A percentile compares a stretch with the other conserved stretches of the same genome.
These are phyloP conservation scores for Carex cristatella DNA, from an alignment of 176 grass and related monocot genomes.

Conservation along the genomic window DNA sequence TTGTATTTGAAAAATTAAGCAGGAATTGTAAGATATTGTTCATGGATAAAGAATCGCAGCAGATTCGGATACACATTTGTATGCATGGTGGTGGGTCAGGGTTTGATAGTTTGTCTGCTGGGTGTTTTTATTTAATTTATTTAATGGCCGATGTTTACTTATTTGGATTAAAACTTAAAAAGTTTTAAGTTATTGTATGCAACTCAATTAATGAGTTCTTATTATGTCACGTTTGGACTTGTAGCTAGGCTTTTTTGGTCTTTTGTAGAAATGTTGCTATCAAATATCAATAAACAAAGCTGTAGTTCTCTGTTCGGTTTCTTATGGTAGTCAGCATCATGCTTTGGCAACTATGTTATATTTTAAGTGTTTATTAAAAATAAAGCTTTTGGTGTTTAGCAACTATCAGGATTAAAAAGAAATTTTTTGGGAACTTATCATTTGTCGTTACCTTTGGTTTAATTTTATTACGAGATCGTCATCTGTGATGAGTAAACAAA, in stretches of 20 bases:
- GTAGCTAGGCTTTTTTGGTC: neutral
- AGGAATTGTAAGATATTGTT: too few relatives aligned
- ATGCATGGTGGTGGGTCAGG: neutral
- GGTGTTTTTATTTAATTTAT: neutral
- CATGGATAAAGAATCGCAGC: too few relatives aligned
- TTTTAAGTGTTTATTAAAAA: too few relatives aligned
- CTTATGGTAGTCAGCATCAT: neutral
- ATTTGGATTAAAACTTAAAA: neutral
- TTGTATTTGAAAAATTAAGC: too few relatives aligned
- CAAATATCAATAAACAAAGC: neutral
- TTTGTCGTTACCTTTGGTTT: neutral
- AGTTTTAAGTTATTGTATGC: neutral
- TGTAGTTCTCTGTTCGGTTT: neutral
- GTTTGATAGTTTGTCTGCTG: too few relatives aligned
- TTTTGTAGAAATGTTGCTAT: neutral
- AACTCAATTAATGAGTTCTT: neutral
- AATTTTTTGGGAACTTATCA: neutral
- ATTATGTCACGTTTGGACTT: neutral
- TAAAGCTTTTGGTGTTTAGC: too few relatives aligned
- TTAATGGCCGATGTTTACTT: neutral
- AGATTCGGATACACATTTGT: neutral
- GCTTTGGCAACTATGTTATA: neutral
- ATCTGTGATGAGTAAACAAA: neutral
- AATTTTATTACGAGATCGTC: too few relatives aligned
- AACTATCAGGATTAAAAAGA: too few relatives aligned